Conservation (phyloP, 331 rosid genomes). For the Dryas integrifolia region DNA sequence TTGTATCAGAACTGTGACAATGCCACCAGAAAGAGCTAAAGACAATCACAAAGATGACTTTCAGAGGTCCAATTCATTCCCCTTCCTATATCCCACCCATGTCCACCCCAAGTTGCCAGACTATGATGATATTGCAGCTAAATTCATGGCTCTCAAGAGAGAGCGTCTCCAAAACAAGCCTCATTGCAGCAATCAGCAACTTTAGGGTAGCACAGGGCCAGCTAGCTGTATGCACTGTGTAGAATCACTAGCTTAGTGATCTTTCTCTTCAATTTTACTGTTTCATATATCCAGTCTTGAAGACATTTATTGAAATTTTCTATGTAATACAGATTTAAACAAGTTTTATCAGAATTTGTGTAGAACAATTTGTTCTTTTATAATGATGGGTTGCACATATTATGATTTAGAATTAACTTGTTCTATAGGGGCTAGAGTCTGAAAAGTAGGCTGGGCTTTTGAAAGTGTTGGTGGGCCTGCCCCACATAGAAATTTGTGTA, state of each 20-base stretch:
- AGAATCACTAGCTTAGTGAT: constrained; percentile 5
- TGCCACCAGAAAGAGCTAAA: constrained; percentile 47
- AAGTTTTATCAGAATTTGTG: not conserved
- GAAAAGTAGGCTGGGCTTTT: too few species aligned
- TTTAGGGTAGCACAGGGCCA: constrained; percentile 1
- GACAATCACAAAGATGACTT: constrained; percentile 31
- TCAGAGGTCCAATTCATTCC: constrained; percentile 56
- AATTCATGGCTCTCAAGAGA: constrained; percentile 59
- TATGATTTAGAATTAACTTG: too few species aligned
- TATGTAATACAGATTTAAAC: not conserved
- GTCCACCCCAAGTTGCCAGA: constrained; percentile 84
- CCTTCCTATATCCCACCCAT: constrained; percentile 51
- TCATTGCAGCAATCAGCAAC: constrained; percentile 9
- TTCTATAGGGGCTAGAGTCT: too few species aligned
- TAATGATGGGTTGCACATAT: not conserved
- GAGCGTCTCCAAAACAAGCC: constrained; percentile 38
- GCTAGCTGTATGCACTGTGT: not conserved
- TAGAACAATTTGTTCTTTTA: not conserved
- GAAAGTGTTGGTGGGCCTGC: too few species aligned
- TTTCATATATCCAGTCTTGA: not conserved
- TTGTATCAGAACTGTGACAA: constrained; percentile 54
- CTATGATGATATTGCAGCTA: constrained; percentile 62
- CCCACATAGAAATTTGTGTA: too few species aligned
- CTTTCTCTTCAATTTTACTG: not conserved
- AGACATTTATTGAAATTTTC: not conserved